Percentiles rank a stretch among this genome's conserved stretches.
These are phyloP conservation scores for Hebeloma cylindrosporum DNA, from an alignment of 768 basidiomycete species.

Conservation along the genomic window DNA sequence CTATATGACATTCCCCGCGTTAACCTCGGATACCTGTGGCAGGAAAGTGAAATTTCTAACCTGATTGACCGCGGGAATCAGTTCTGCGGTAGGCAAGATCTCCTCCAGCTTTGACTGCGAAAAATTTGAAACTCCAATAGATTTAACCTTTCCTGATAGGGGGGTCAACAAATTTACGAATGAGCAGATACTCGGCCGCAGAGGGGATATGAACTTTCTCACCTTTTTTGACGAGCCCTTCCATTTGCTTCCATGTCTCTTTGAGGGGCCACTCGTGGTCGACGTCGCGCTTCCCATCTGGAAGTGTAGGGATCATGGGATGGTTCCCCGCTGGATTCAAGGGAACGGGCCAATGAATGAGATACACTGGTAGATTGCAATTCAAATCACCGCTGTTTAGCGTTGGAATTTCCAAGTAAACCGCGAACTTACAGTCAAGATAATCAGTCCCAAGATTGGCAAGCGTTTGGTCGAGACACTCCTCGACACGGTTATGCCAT, in stretches of 20 bases:
- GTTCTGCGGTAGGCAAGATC: conserved; percentile 62
- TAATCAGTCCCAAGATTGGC: conserved; percentile 81
- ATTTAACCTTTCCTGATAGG: conserved; percentile 56
- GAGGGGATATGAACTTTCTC: conserved; percentile 11
- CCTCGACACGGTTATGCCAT: conserved; percentile 70
- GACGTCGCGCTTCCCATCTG: conserved; percentile 66
- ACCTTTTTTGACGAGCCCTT: conserved; percentile 67
- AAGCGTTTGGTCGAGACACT: conserved; percentile 73
- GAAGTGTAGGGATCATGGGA: conserved; percentile 53
- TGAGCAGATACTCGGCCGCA: background rate
- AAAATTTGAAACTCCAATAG: conserved; percentile 79
- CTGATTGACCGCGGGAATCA: conserved; percentile 75
- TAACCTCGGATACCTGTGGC: conserved; percentile 6
- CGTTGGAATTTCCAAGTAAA: conserved; percentile 14
- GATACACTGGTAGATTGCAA: conserved; percentile 47
- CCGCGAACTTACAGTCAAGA: conserved; percentile 62
- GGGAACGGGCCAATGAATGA: conserved; percentile 83
- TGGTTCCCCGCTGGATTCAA: conserved; percentile 70
- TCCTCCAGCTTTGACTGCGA: conserved; percentile 67
- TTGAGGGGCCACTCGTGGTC: conserved; percentile 63
- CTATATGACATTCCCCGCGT: conserved; percentile 31
- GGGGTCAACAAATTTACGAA: conserved; percentile 6
- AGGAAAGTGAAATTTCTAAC: conserved; percentile 32
- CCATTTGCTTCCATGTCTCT: conserved; percentile 87
- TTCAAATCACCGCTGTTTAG: conserved; percentile 14